Conservation (phyloP, 2,329 filamentous ascomycete species). For the Penicillium brasilianum region DNA sequence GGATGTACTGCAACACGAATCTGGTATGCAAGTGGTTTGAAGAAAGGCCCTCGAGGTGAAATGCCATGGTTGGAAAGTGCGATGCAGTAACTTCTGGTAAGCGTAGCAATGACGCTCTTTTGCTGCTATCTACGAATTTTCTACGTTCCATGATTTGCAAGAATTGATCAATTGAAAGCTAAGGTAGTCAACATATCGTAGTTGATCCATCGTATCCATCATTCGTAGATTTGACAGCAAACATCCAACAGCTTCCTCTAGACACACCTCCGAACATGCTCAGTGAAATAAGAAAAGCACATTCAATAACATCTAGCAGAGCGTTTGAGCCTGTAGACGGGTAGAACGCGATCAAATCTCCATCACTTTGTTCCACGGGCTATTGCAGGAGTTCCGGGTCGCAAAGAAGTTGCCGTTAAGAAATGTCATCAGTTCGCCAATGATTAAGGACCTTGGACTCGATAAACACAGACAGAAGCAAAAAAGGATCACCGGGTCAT, state of each 20-base stretch:
- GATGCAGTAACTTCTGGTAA: neutral
- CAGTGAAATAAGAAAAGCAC: too few relatives aligned
- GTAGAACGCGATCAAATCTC: too few relatives aligned
- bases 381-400: neutral
- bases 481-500: neutral
- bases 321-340: too few relatives aligned
- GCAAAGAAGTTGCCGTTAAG: neutral
- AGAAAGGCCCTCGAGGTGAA: neutral
- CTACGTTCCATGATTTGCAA: neutral
- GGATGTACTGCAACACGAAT: neutral
- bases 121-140: neutral
- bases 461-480: neutral
- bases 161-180: neutral
- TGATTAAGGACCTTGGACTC: neutral
- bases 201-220: too few relatives aligned
- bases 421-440: neutral
- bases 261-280: neutral
- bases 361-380: neutral
- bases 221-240: neutral
- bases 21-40: neutral
- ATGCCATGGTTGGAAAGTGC: neutral
- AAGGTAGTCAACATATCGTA: too few relatives aligned
- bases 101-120: neutral
- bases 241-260: neutral
- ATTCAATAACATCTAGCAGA: too few relatives aligned